These are phyloP conservation scores for Colletotrichum incanum DNA, from an alignment of 2,329 filamentous ascomycete genomes.

Conservation along the genomic window DNA sequence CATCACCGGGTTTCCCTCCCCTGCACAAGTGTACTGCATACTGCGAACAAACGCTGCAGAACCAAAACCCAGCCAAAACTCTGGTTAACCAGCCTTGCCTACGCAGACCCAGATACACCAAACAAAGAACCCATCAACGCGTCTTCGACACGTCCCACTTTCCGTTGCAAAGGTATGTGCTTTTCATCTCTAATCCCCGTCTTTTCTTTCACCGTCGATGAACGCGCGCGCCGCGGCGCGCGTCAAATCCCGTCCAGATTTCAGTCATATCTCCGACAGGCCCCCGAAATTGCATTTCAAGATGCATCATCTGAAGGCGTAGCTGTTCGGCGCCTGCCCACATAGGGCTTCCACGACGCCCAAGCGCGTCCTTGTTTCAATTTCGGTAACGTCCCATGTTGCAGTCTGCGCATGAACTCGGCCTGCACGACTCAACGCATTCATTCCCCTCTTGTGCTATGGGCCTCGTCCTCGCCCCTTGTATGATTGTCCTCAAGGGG, in stretches of 20 bases:
- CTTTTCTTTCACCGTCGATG: conserved; percentile 10
- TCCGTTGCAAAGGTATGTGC: conserved; percentile 27
- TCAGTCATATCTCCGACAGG: conserved; percentile 36
- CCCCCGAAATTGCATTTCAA: conserved; percentile 41
- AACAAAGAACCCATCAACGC: conserved; percentile 11
- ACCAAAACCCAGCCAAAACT: conserved; percentile 1
- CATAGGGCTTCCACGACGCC: conserved; percentile 35
- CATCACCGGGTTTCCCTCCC: conserved; percentile 29
- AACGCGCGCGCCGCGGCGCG: conserved; percentile 5
- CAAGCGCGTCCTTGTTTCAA: conserved; percentile 42
- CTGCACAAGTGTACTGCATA: conserved; percentile 20
- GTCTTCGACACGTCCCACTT: conserved; percentile 14
- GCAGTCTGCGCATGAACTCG: conserved; percentile 42
- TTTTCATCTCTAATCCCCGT: conserved; percentile 28
- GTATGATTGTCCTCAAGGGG: conserved; percentile 38
- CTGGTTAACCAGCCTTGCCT: conserved; percentile 15
- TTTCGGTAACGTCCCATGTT: conserved; percentile 44
- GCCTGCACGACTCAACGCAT: conserved; percentile 41
- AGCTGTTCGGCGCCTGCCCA: conserved; percentile 37
- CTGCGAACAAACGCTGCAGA: conserved; percentile 32
- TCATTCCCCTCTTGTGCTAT: conserved; percentile 25
- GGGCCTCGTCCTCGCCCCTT: conserved; percentile 16
- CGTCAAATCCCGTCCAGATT: not conserved
- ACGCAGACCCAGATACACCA: conserved; percentile 9
- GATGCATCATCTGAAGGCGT: conserved; percentile 43